Base-by-base conservation (phyloP, 1,139 yeast species). In the Hansenula sp. region DNA sequence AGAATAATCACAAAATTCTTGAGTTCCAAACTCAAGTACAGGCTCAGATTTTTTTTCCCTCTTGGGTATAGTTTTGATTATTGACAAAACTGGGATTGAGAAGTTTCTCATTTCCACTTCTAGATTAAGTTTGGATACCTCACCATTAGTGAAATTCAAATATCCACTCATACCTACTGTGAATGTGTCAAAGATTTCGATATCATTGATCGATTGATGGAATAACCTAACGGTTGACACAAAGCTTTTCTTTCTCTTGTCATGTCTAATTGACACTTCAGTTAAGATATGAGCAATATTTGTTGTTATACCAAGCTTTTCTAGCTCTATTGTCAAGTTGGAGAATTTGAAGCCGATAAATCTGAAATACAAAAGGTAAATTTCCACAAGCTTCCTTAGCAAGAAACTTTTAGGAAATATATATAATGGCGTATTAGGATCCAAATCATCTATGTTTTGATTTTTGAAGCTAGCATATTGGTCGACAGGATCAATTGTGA, bases 71-170 rank as follows among this genome's bases (percentile, higher is more conserved):
- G 37, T 42, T 15, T 43, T 42, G 1, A 57, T 19, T 0, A 63
- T 12, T 13, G 57, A 48, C 25, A 61, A 37, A 4, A 61, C 38
- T 0, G 60, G 59, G 2, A 63, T 0, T 7, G 50, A 50, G 15
- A 54, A 36, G 9, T 53, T 54, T 40, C 56, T 48, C 1, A 58
- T 27, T 33, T 57, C 56, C 15, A 49, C 37, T n/a, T 46, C 45
- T 5, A 54, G 35, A 15, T 46, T 49, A 4, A 59, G 21, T 11
- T 50, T 48, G 1, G 61, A 53, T 12, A 60, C 34, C 7, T 44
- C 33, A 11, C 67, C 67, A 15, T 45, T 50, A 1, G 41, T 21
- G n/a, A 59, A 29, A 44, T 62, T 49, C 4, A 63, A 33, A 2
- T 43, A 32, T 4, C 53, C 57, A 4, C 37, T 32, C 9, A 48